These are phyloP conservation scores for Psilocybe sp. DNA, from an alignment of 768 basidiomycete species.

Conservation along the genomic window DNA sequence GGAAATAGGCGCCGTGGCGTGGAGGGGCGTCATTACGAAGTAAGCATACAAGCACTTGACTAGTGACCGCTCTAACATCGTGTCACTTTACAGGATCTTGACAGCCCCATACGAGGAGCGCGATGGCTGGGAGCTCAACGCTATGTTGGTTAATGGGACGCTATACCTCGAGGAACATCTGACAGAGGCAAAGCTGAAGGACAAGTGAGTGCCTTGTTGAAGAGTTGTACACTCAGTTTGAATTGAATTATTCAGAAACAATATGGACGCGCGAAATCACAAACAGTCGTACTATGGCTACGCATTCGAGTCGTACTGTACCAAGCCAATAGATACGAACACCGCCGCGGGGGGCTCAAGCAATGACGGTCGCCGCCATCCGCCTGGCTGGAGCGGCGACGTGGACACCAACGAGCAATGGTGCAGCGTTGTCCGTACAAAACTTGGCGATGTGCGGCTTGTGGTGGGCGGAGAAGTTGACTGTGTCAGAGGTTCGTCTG, in stretches of 20 bases:
- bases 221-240: not conserved
- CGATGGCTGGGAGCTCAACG: constrained; percentile 80
- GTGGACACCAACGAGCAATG: constrained; percentile 89
- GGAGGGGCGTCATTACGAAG: constrained; percentile 88
- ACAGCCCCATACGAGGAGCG: constrained; percentile 80
- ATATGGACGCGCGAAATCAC: constrained; percentile 61
- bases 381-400: constrained; percentile 72
- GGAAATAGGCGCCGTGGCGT: constrained; percentile 57
- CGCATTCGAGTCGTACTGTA: constrained; percentile 88
- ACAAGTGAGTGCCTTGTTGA: constrained; percentile 51
- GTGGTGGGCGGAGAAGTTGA: constrained; percentile 91
- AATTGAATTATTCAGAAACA: constrained; percentile 43
- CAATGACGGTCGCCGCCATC: constrained; percentile 13
- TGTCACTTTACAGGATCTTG: constrained; percentile 53
- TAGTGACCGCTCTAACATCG: not conserved
- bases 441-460: constrained; percentile 66
- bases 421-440: constrained; percentile 88
- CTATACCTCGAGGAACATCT: constrained; percentile 75
- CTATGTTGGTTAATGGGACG: constrained; percentile 70
- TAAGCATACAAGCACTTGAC: constrained; percentile 19
- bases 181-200: constrained; percentile 52
- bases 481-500: constrained; percentile 68
- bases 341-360: constrained; percentile 17
- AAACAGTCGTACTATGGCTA: constrained; percentile 80
- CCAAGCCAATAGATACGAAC: constrained; percentile 35